phyloP scores from a whole-genome alignment of 1,284 basidiomycete species.

The Cystobasidium pallidum region DNA sequence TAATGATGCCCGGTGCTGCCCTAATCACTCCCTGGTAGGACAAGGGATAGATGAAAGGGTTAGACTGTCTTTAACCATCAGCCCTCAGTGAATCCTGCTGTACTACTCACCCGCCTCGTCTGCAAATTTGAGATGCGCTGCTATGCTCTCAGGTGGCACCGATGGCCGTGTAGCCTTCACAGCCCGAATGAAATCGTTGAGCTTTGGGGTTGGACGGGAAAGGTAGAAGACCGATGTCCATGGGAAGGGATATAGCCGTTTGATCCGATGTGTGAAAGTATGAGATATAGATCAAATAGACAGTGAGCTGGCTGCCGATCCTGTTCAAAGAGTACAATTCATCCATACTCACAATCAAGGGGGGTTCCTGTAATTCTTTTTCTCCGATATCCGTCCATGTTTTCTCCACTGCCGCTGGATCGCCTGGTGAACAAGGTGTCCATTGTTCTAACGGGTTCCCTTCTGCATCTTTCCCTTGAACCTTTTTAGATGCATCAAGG shows the following conservation, averaged over 20 bases:
- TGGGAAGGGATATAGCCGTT: too few species aligned
- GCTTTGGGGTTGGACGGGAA: slow-evolving; percentile 34
- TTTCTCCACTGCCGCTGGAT: slow-evolving; percentile 82
- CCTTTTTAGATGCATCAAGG: too few species aligned
- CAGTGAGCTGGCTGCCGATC: too few species aligned
- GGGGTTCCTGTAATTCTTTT: slow-evolving; percentile 86
- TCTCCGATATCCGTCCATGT: slow-evolving; percentile 89
- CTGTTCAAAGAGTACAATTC: too few species aligned
- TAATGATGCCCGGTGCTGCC: too few species aligned
- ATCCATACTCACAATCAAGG: slow-evolving; percentile 66
- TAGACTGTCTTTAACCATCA: too few species aligned
- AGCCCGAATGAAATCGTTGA: slow-evolving; percentile 81
- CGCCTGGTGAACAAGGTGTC: slow-evolving; percentile 95
- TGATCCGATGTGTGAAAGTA: too few species aligned
- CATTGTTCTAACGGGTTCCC: slow-evolving; percentile 57
- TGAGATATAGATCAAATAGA: not conserved
- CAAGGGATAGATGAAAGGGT: too few species aligned
- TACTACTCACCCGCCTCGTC: slow-evolving; percentile 38
- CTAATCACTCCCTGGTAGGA: too few species aligned
- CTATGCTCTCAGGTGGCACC: slow-evolving; percentile 85
- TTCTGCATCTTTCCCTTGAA: slow-evolving; percentile 56
- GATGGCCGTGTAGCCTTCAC: slow-evolving; percentile 83
- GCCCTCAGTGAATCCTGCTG: not conserved
- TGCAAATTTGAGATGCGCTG: slow-evolving; percentile 53
- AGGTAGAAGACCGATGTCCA: too few species aligned